Conservation (phyloP, 2,329 filamentous ascomycete species). For the Colletotrichum salicis region DNA sequence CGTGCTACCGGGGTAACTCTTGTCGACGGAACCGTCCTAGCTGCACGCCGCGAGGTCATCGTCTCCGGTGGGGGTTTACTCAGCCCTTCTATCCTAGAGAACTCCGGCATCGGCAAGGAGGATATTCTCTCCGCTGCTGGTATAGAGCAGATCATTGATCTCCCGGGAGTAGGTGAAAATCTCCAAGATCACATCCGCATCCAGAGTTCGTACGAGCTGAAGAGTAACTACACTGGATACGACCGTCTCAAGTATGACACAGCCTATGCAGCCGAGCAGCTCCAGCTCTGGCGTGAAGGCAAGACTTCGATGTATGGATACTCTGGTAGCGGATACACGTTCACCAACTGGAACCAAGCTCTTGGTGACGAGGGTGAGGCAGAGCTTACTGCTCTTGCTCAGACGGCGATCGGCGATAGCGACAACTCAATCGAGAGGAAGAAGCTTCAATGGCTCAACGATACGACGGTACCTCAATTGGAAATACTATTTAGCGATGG, state of each 20-base stretch:
- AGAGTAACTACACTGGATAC: slow-evolving; percentile 42
- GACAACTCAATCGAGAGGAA: slow-evolving; percentile 47
- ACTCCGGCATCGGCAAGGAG: slow-evolving; percentile 65
- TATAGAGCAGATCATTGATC: slow-evolving; percentile 60
- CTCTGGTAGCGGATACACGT: slow-evolving; percentile 51
- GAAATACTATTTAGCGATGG: slow-evolving; percentile 58
- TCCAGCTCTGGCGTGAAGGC: slow-evolving; percentile 46
- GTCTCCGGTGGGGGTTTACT: slow-evolving; percentile 59
- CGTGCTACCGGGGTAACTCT: slow-evolving; percentile 40
- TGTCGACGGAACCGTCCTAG: slow-evolving; percentile 38
- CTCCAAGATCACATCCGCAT: slow-evolving; percentile 49
- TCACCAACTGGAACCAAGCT: slow-evolving; percentile 53
- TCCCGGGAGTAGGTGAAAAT: slow-evolving; percentile 63
- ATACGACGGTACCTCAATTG: slow-evolving; percentile 50
- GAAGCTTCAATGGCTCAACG: slow-evolving; percentile 52
- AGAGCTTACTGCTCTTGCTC: slow-evolving; percentile 45
- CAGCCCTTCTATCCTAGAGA: slow-evolving; percentile 66
- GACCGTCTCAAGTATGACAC: slow-evolving; percentile 44
- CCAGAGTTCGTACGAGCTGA: slow-evolving; percentile 47
- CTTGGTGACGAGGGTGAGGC: slow-evolving; percentile 42
- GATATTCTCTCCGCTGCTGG: slow-evolving; percentile 56
- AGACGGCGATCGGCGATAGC: slow-evolving; percentile 42
- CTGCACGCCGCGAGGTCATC: slow-evolving; percentile 45
- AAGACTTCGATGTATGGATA: slow-evolving; percentile 50
- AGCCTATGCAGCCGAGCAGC: slow-evolving; percentile 49